phyloP scores from a whole-genome alignment of 2,329 filamentous ascomycete species.

The Epichloe coenophiala region DNA sequence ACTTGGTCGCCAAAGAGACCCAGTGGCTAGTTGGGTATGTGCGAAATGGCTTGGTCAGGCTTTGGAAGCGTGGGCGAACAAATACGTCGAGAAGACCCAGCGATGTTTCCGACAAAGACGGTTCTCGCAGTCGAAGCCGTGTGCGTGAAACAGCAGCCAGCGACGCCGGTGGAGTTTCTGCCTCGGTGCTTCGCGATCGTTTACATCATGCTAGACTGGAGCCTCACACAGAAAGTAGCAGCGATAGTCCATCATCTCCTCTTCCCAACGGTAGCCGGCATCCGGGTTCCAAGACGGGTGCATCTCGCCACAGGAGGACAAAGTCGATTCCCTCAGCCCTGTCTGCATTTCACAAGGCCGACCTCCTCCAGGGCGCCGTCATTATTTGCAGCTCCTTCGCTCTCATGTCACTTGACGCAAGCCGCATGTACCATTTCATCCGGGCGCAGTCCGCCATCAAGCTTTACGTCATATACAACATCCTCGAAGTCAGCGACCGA shows the following conservation, averaged over 20 bases:
- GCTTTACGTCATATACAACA: slow-evolving; percentile 97
- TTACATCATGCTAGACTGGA: not conserved
- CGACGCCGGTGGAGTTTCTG: slow-evolving; percentile 5
- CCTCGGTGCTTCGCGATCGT: slow-evolving; percentile 5
- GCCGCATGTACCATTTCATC: slow-evolving; percentile 96
- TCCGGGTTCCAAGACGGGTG: slow-evolving; percentile 18
- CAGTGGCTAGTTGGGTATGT: slow-evolving; percentile 64
- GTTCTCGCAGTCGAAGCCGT: slow-evolving; percentile 27
- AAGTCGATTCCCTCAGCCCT: slow-evolving; percentile 78
- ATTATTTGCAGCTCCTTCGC: slow-evolving; percentile 77
- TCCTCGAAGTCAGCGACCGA: slow-evolving; percentile 83
- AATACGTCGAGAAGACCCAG: slow-evolving; percentile 22
- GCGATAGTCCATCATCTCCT: slow-evolving; percentile 6
- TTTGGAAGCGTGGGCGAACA: slow-evolving; percentile 53
- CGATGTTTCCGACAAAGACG: slow-evolving; percentile 23
- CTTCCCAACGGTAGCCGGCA: slow-evolving; percentile 9
- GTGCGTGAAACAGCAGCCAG: slow-evolving; percentile 13
- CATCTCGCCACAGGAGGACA: slow-evolving; percentile 52
- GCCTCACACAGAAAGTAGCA: not conserved
- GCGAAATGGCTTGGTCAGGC: slow-evolving; percentile 62
- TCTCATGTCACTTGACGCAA: slow-evolving; percentile 85
- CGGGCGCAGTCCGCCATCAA: slow-evolving; percentile 95
- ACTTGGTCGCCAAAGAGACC: slow-evolving; percentile 57
- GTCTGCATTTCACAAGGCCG: slow-evolving; percentile 83
- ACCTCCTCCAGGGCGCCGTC: slow-evolving; percentile 79